Conservation (phyloP, 306 rosid genomes). For the Pachyrhizus erosus region DNA sequence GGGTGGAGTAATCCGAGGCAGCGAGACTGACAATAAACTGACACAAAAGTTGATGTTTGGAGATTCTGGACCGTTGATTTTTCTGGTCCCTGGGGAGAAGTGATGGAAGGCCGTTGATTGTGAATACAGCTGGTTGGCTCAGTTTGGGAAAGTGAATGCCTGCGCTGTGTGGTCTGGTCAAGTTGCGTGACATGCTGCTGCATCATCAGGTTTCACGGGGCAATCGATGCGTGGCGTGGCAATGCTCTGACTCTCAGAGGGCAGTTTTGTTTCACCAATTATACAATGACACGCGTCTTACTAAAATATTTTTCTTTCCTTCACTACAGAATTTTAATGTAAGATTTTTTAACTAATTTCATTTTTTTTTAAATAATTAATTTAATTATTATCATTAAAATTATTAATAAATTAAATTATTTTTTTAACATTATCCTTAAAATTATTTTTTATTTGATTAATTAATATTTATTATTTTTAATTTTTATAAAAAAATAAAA, state of each 20-base stretch:
- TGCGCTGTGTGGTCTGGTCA: constrained; percentile 20
- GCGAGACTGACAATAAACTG: constrained; percentile 39
- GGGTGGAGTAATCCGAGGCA: constrained; percentile 32
- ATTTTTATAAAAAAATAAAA: too few species aligned
- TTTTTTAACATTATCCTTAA: too few species aligned
- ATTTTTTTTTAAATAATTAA: too few species aligned
- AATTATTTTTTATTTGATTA: too few species aligned
- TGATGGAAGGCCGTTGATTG: constrained; percentile 17
- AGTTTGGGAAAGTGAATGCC: constrained; percentile 29
- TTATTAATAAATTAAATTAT: too few species aligned
- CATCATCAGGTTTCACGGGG: neutral
- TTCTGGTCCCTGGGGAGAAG: too few species aligned
- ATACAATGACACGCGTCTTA: neutral
- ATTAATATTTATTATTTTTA: too few species aligned
- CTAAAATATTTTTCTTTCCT: too few species aligned
- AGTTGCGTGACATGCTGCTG: constrained; percentile 5
- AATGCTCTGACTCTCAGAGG: neutral
- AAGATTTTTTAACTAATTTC: too few species aligned
- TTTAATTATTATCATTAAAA: too few species aligned
- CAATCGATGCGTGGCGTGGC: neutral
- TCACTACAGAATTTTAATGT: too few species aligned
- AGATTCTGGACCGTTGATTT: constrained; percentile 2
- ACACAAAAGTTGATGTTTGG: constrained; percentile 16
- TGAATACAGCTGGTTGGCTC: constrained; percentile 44
- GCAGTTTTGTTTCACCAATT: neutral